phyloP scores from a whole-genome alignment of 2,329 filamentous ascomycete species.

The Harringtonia lauricola region DNA sequence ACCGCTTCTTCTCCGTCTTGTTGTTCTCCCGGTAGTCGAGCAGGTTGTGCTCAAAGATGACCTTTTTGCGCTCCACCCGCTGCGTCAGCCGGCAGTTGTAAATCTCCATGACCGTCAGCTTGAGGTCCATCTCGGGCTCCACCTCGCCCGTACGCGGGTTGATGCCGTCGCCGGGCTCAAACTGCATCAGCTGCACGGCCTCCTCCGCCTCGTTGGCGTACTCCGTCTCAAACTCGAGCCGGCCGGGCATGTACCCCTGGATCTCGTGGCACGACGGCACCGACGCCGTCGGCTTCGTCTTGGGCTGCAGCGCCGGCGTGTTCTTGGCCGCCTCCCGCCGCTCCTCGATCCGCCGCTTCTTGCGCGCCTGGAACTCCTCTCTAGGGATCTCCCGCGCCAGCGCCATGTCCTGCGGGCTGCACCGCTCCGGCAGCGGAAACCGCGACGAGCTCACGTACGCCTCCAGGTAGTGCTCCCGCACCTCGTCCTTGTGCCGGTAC shows the following conservation, averaged over 20 bases:
- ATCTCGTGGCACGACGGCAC: constrained; percentile 96
- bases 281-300: constrained; percentile 91
- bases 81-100: constrained; percentile 90
- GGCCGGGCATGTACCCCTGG: constrained; percentile 96
- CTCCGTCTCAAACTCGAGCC: constrained; percentile 93
- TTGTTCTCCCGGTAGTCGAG: constrained; percentile 90
- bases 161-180: constrained; percentile 88
- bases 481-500: constrained; percentile 88
- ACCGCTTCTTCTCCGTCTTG: constrained; percentile 83
- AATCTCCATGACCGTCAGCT: constrained; percentile 96
- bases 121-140: constrained; percentile 93
- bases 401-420: constrained; percentile 69
- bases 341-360: constrained; percentile 89
- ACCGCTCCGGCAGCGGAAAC: constrained; percentile 81
- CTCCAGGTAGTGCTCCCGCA: constrained; percentile 83
- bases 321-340: constrained; percentile 79
- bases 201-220: constrained; percentile 97
- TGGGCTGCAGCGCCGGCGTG: constrained; percentile 71
- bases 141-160: constrained; percentile 75
- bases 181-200: constrained; percentile 95
- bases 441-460: constrained; percentile 74
- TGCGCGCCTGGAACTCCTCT: constrained; percentile 85
- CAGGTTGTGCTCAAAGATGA: constrained; percentile 90
- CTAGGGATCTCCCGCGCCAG: constrained; percentile 72
- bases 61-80: constrained; percentile 87